A percentile compares a stretch with the other conserved stretches of the same genome.
Conservation (phyloP, 805 yeast species). For the Zygosaccharomyces rouxii region DNA sequence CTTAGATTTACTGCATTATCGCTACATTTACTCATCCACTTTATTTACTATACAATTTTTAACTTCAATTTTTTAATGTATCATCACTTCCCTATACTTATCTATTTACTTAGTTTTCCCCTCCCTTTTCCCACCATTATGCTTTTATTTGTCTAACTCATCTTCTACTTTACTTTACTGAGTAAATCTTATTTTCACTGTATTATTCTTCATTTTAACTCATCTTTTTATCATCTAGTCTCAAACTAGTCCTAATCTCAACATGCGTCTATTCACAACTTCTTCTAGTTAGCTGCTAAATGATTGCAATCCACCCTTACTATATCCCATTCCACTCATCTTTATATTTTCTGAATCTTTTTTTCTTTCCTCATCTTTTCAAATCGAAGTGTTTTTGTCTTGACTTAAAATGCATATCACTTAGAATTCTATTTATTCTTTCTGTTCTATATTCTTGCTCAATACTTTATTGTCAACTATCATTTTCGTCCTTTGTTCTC, state of each 20-base stretch:
- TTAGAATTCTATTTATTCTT: not conserved
- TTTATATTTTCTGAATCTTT: not conserved
- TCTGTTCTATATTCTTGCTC: not conserved
- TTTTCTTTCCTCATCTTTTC: not conserved
- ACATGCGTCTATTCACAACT: not conserved
- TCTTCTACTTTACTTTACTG: not conserved
- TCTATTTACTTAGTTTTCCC: not conserved
- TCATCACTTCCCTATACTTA: not conserved
- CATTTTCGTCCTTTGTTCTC: not conserved
- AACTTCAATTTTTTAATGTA: not conserved
- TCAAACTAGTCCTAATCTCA: not conserved
- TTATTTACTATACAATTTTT: not conserved
- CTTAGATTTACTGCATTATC: not conserved
- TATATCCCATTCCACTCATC: not conserved
- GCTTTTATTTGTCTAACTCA: not conserved
- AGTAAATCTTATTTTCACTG: not conserved
- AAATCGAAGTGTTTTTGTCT: not conserved
- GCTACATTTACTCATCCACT: not conserved
- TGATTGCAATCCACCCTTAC: not conserved
- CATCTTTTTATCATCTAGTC: not conserved
- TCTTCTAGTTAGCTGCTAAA: not conserved
- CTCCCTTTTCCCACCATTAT: not conserved
- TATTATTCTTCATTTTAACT: not conserved
- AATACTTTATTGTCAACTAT: not conserved
- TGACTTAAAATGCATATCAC: not conserved